A percentile compares a stretch with the other conserved stretches of the same genome.
phyloP scores from a whole-genome alignment of 805 yeast species.

The Ogataea sp. region DNA sequence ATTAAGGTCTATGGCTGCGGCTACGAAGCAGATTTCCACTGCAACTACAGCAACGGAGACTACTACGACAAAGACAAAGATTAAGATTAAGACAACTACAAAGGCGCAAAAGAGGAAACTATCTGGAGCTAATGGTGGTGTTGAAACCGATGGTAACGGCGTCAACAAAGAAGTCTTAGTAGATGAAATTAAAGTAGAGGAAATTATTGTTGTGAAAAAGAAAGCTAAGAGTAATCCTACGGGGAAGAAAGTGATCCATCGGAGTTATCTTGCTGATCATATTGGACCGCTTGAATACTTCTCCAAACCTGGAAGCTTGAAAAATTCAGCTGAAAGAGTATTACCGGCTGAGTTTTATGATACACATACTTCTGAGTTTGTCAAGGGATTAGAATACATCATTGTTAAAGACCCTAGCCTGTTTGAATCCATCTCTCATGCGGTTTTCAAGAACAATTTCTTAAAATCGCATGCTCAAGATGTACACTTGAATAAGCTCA shows the following conservation, averaged over 20 bases:
- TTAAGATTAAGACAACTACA: not conserved
- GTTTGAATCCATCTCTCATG: slow-evolving; percentile 3
- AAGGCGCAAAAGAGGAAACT: too few species aligned
- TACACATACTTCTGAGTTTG: slow-evolving; percentile 13
- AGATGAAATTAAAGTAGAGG: too few species aligned
- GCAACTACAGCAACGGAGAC: too few species aligned
- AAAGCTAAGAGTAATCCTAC: not conserved
- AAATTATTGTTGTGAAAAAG: too few species aligned
- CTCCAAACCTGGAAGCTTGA: not conserved
- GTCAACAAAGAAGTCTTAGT: too few species aligned
- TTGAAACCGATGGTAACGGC: too few species aligned
- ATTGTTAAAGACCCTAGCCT: slow-evolving; percentile 18
- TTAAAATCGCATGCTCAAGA: slow-evolving; percentile 1
- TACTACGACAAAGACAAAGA: not conserved
- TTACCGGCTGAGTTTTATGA: slow-evolving; percentile 7
- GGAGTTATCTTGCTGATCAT: not conserved
- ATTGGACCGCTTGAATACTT: not conserved
- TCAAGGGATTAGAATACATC: slow-evolving; percentile 16
- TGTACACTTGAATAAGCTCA: not conserved
- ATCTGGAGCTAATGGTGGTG: too few species aligned
- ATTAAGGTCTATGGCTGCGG: not conserved
- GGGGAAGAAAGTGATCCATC: not conserved
- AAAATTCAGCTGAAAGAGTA: not conserved
- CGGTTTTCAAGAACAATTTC: too few species aligned
- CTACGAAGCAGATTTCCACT: too few species aligned